Conservation (phyloP, 2,329 filamentous ascomycete genomes). For the Aspergillus fumigatus region DNA sequence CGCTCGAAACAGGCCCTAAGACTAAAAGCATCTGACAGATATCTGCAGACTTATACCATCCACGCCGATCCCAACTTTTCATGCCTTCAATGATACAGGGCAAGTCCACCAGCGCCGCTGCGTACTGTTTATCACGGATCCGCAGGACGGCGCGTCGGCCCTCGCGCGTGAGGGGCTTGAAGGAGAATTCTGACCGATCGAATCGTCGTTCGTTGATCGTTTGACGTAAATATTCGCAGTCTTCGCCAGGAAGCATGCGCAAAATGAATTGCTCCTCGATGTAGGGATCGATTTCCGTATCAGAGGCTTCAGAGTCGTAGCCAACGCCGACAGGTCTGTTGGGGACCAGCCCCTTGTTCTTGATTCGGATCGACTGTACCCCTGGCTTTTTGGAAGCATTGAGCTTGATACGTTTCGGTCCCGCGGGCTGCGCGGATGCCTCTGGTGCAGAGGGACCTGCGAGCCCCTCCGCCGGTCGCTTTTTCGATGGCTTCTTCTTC, state of each 20-base stretch:
- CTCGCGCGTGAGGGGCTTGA: conserved; percentile 70
- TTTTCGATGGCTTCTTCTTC: conserved; percentile 37
- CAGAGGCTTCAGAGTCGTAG: conserved; percentile 94
- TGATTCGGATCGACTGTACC: conserved; percentile 52
- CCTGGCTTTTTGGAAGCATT: conserved; percentile 36
- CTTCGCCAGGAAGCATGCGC: conserved; percentile 79
- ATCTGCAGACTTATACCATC: conserved; percentile 84
- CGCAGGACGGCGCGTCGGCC: conserved; percentile 68
- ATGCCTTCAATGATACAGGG: conserved; percentile 84
- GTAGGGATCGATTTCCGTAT: conserved; percentile 78
- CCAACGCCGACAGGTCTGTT: conserved; percentile 74
- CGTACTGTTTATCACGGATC: conserved; percentile 67
- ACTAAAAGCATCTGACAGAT: conserved; percentile 86
- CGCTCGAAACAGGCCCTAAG: conserved; percentile 61
- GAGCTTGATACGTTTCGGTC: conserved; percentile 37
- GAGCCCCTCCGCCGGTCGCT: conserved; percentile 32
- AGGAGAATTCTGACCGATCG: conserved; percentile 71
- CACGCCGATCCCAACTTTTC: conserved; percentile 88
- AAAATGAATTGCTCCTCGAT: conserved; percentile 88
- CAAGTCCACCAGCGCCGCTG: conserved; percentile 74
- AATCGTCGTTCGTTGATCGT: conserved; percentile 74
- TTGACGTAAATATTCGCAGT: conserved; percentile 76
- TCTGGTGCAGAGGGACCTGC: conserved; percentile 20
- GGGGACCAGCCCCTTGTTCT: conserved; percentile 64
- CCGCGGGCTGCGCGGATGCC: conserved; percentile 17